Conservation (phyloP, 371 early-diverging fungal species). For the Mycotypha africana region DNA sequence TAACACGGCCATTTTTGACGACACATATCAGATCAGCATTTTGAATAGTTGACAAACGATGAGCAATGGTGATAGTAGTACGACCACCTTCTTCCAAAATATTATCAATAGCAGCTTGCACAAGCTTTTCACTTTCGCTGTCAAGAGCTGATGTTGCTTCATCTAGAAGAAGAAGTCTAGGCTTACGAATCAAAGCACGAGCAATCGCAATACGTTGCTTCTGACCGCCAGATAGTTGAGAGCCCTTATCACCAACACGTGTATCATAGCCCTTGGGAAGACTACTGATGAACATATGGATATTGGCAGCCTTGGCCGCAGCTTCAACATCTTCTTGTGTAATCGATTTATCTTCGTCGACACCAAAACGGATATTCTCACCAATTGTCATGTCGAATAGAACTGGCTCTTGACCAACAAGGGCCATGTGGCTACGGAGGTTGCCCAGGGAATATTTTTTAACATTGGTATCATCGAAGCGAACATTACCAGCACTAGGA, state of each 20-base stretch:
- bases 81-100: conserved; percentile 59
- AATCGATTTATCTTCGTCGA: conserved; percentile 35
- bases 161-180: conserved; percentile 85
- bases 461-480: conserved; percentile 65
- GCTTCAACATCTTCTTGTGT: conserved; percentile 56
- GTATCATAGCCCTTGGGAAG: conserved; percentile 79
- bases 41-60: conserved; percentile 69
- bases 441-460: conserved; percentile 53
- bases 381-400: conserved; percentile 76
- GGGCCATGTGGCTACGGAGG: conserved; percentile 67
- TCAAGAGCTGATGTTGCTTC: conserved; percentile 96
- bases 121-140: conserved; percentile 80
- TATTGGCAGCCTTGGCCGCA: conserved; percentile 66
- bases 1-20: conserved; percentile 69
- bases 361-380: conserved; percentile 76
- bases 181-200: conserved; percentile 75
- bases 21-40: conserved; percentile 76
- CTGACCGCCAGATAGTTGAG: conserved; percentile 66
- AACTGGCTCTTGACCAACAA: conserved; percentile 87
- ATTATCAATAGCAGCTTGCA: conserved; percentile 80
- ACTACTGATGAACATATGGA: conserved; percentile 68
- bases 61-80: conserved; percentile 68
- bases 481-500: conserved; percentile 52
- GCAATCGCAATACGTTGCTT: conserved; percentile 71
- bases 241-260: conserved; percentile 69